phyloP scores from a whole-genome alignment of 2,329 filamentous ascomycete species.

The Colletotrichum magnum region DNA sequence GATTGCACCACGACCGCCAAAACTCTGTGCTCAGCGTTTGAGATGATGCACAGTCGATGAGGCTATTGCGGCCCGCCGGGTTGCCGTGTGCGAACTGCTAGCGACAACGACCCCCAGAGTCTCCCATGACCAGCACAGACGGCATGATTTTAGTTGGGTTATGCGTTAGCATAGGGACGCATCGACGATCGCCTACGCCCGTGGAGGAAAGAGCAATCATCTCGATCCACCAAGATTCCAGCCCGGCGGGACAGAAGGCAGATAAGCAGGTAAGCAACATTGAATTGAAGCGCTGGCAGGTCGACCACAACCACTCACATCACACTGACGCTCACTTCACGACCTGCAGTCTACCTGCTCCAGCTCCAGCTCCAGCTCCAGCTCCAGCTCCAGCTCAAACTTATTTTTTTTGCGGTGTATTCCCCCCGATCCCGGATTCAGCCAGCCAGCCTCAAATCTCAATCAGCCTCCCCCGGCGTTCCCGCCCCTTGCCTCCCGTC shows the following conservation, averaged over 20 bases:
- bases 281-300: too few relatives aligned
- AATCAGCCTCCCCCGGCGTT: slow-evolving; percentile 28
- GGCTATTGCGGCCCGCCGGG: slow-evolving; percentile 3
- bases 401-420: too few relatives aligned
- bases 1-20: neutral
- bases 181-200: slow-evolving; percentile 32
- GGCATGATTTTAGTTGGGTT: slow-evolving; percentile 27
- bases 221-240: slow-evolving; percentile 18
- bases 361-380: too few relatives aligned
- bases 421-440: neutral
- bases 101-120: slow-evolving; percentile 7
- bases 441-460: slow-evolving; percentile 20
- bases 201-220: slow-evolving; percentile 21
- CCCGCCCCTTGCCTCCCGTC: slow-evolving; percentile 9
- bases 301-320: too few relatives aligned
- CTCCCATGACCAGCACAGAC: slow-evolving; percentile 23
- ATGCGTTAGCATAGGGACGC: slow-evolving; percentile 20
- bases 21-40: slow-evolving; percentile 21
- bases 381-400: too few relatives aligned
- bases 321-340: too few relatives aligned
- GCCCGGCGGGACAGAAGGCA: neutral
- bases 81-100: slow-evolving; percentile 13
- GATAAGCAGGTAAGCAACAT: too few relatives aligned
- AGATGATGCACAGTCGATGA: slow-evolving; percentile 25
- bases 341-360: too few relatives aligned